Conservation (phyloP, 495 filamentous ascomycete species). For the Choiromyces venosus region DNA sequence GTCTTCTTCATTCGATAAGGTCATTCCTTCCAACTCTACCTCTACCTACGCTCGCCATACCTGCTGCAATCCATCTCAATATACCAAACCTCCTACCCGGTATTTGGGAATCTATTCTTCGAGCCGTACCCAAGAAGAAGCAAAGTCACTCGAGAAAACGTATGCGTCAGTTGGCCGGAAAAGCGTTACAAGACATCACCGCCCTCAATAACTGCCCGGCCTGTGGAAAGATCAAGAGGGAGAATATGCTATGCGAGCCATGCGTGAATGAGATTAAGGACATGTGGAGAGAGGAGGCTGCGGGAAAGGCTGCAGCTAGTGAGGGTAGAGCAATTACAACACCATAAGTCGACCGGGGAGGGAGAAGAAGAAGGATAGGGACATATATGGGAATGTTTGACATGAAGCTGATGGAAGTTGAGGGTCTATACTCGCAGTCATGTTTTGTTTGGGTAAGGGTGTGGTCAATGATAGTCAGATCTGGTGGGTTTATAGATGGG, state of each 20-base stretch:
- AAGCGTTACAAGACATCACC: conserved; percentile 84
- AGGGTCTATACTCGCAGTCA: background rate
- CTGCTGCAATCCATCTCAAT: conserved; percentile 53
- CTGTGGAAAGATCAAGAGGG: conserved; percentile 79
- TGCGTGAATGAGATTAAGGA: conserved; percentile 64
- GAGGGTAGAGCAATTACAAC: background rate
- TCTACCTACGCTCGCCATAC: conserved; percentile 51
- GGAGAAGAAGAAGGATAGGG: background rate
- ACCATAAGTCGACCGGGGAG: background rate
- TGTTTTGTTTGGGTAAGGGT: background rate
- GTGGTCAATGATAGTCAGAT: background rate
- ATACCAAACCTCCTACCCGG: conserved; percentile 60
- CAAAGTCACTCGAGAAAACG: conserved; percentile 95
- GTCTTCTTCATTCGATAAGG: conserved; percentile 40
- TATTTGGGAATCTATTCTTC: conserved; percentile 87
- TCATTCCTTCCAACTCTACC: conserved; percentile 47
- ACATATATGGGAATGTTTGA: background rate
- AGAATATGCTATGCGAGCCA: conserved; percentile 78
- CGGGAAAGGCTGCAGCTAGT: background rate
- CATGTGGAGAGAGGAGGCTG: conserved; percentile 42
- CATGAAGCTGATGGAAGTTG: background rate
- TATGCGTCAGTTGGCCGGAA: conserved; percentile 86
- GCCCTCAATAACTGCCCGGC: conserved; percentile 77
- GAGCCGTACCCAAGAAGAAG: conserved; percentile 97
- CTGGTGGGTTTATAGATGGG: background rate